Percentiles rank a stretch among this genome's conserved stretches.
Conservation (phyloP, 495 filamentous ascomycete genomes). For the Mytilinidion resinicola region DNA sequence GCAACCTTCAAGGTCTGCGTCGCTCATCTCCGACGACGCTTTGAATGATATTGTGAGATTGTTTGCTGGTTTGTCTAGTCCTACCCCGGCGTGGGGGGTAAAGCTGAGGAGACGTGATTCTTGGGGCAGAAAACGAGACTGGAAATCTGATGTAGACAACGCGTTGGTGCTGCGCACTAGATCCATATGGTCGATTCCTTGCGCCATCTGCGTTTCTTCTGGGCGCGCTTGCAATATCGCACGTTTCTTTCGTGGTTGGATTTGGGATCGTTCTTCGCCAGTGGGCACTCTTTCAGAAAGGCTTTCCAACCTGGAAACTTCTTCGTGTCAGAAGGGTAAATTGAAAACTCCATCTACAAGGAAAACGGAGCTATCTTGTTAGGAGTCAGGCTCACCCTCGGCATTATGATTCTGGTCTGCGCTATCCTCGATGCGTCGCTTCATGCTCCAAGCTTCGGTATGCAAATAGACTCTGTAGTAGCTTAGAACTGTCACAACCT, state of each 20-base stretch:
- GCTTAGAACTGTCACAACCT: too few relatives aligned
- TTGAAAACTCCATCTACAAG: too few relatives aligned
- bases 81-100: not conserved
- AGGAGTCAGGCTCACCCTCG: too few relatives aligned
- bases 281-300: too few relatives aligned
- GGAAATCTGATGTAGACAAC: not conserved
- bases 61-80: too few relatives aligned
- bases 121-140: constrained; percentile 18
- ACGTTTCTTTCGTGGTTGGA: not conserved
- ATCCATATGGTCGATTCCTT: not conserved
- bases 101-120: constrained; percentile 25
- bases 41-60: not conserved
- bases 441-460: too few relatives aligned
- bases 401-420: too few relatives aligned
- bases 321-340: too few relatives aligned
- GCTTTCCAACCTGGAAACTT: too few relatives aligned
- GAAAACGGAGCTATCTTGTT: too few relatives aligned
- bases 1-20: constrained; percentile 56
- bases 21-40: constrained; percentile 35
- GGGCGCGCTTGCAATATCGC: not conserved
- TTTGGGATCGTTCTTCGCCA: not conserved
- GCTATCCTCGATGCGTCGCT: too few relatives aligned
- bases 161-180: not conserved
- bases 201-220: not conserved
- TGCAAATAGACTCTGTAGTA: too few relatives aligned